Conservation (phyloP, 768 basidiomycete genomes). For the Kwoniella sp. region DNA sequence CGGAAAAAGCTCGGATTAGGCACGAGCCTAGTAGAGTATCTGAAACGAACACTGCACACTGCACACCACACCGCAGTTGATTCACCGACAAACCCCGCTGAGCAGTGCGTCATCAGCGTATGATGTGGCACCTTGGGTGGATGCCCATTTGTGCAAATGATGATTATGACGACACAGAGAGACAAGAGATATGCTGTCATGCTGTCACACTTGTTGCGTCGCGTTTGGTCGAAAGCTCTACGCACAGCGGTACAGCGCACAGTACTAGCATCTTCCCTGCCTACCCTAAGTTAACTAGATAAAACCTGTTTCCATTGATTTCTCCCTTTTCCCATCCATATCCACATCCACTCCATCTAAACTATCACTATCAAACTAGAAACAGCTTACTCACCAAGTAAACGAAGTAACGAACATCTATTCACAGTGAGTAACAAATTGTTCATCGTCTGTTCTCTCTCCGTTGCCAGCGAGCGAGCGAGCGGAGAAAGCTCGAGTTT, state of each 20-base stretch:
- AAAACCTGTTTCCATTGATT: neutral
- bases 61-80: too few species aligned
- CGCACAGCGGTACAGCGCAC: too few species aligned
- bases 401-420: too few species aligned
- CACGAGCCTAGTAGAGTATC: too few species aligned
- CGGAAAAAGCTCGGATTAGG: too few species aligned
- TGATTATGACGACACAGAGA: neutral
- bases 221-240: too few species aligned
- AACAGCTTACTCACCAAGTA: too few species aligned
- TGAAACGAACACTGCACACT: too few species aligned
- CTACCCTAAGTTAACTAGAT: neutral
- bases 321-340: neutral
- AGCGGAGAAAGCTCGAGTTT: neutral
- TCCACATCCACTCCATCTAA: neutral
- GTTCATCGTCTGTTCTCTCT: neutral
- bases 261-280: neutral
- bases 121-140: neutral
- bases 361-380: neutral
- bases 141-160: too few species aligned
- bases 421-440: neutral
- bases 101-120: neutral
- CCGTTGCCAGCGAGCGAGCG: neutral
- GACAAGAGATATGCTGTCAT: neutral
- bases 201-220: neutral
- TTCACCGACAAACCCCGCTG: constrained; percentile 3